Conservation (phyloP, 805 yeast genomes). For the Cephaloascus fragrans region DNA sequence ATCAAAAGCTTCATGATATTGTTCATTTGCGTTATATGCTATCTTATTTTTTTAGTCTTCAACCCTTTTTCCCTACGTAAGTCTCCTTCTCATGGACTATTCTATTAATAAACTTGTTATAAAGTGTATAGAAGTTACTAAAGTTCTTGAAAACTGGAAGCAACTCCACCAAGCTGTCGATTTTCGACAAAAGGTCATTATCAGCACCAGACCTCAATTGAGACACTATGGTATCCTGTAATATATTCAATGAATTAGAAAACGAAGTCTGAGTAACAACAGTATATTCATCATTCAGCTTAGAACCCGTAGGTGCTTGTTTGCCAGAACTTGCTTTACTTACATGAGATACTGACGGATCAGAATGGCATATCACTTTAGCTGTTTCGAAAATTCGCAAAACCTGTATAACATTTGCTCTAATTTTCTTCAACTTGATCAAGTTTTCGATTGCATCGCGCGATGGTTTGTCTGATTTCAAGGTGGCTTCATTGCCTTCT, state of each 20-base stretch:
- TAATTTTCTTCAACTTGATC: constrained; percentile 32
- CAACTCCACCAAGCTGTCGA: constrained; percentile 37
- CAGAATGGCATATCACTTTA: constrained; percentile 1
- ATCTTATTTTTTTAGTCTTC: no score
- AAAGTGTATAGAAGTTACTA: constrained; percentile 38
- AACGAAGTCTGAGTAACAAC: constrained; percentile 13
- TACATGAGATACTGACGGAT: constrained; percentile 6
- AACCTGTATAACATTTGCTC: constrained; percentile 35
- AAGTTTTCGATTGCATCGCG: constrained; percentile 25
- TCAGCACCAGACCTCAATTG: constrained; percentile 21
- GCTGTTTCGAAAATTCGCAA: constrained; percentile 34
- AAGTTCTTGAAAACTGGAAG: constrained; percentile 45
- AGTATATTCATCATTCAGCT: neutral
- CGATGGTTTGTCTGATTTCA: no score
- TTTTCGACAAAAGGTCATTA: constrained; percentile 25
- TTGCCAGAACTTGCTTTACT: constrained; percentile 1
- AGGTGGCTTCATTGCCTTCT: no score
- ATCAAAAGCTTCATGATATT: no score
- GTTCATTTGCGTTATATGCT: no score
- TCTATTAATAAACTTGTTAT: constrained; percentile 35
- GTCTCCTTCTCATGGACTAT: constrained; percentile 24
- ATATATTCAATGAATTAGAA: constrained; percentile 27
- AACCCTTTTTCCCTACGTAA: constrained; percentile 12
- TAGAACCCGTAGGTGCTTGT: constrained; percentile 5
- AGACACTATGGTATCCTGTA: constrained; percentile 35